Percentiles rank a stretch among this genome's conserved stretches.
phyloP scores from a whole-genome alignment of 164 flowering plant species.

The Piper betle region DNA sequence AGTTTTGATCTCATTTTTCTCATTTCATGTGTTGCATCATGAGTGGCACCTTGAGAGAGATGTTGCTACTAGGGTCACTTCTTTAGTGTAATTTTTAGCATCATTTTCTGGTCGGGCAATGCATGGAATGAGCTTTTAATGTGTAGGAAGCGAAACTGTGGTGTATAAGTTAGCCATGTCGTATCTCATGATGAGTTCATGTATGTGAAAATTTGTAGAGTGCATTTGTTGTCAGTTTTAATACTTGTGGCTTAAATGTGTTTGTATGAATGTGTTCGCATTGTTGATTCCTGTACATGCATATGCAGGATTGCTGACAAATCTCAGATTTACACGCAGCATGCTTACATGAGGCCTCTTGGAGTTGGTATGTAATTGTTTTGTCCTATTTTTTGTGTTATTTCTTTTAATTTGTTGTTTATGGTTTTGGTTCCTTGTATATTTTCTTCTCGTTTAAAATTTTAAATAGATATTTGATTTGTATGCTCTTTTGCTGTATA shows the following conservation, averaged over 20 bases:
- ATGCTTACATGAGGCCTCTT: constrained; percentile 99
- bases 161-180: too few relatives aligned
- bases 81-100: too few relatives aligned
- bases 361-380: constrained; percentile 62
- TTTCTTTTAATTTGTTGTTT: not conserved
- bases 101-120: too few relatives aligned
- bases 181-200: too few relatives aligned
- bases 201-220: not conserved
- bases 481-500: constrained; percentile 1
- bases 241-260: not conserved
- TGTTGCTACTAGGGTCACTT: too few relatives aligned
- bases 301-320: constrained; percentile 89
- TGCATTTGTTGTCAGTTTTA: not conserved
- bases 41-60: too few relatives aligned
- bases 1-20: too few relatives aligned
- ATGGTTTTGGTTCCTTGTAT: not conserved
- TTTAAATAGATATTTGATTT: not conserved
- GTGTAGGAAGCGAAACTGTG: too few relatives aligned
- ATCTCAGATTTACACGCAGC: constrained; percentile 94
- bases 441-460: not conserved
- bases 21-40: too few relatives aligned
- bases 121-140: too few relatives aligned
- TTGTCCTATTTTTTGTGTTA: not conserved
- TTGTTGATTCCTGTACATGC: not conserved
- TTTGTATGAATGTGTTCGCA: not conserved